phyloP scores from a whole-genome alignment of 768 basidiomycete genomes.

The Trametes cubensis region DNA sequence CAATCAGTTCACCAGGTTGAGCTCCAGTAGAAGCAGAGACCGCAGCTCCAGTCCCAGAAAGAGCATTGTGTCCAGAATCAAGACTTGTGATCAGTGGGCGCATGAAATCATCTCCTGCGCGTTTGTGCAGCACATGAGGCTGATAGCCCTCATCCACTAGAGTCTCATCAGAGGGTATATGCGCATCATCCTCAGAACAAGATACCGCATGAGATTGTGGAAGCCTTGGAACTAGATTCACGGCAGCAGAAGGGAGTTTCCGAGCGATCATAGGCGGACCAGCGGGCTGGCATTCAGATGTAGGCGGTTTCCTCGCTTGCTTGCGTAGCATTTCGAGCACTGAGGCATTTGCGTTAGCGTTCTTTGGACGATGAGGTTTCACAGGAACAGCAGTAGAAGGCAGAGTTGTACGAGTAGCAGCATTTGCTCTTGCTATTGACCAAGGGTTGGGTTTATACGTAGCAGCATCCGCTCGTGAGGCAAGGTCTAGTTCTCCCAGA shows the following conservation, averaged over 20 bases:
- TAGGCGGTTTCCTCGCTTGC: neutral
- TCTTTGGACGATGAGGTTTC: neutral
- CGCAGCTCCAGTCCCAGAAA: too few relatives aligned
- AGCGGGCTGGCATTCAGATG: neutral
- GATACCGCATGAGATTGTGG: neutral
- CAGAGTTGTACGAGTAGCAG: conserved; percentile 43
- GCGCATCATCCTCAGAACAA: neutral
- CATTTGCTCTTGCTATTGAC: conserved; percentile 80
- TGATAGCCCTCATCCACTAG: conserved; percentile 14
- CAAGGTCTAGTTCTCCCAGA: conserved; percentile 59
- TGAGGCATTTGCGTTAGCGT: neutral
- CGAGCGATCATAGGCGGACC: neutral
- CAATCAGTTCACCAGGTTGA: too few relatives aligned
- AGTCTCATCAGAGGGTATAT: conserved; percentile 25
- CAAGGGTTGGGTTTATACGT: conserved; percentile 77
- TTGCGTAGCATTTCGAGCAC: conserved; percentile 7
- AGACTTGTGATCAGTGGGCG: too few relatives aligned
- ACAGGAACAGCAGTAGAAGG: neutral
- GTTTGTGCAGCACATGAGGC: neutral
- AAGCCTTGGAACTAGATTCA: neutral
- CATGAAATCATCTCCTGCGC: neutral
- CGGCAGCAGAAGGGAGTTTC: neutral
- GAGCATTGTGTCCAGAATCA: too few relatives aligned
- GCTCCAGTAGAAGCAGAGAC: too few relatives aligned
- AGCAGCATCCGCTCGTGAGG: conserved; percentile 60